These are phyloP conservation scores for Pharnaceum exiguum DNA, from an alignment of 148 eudicot species.

Conservation along the genomic window DNA sequence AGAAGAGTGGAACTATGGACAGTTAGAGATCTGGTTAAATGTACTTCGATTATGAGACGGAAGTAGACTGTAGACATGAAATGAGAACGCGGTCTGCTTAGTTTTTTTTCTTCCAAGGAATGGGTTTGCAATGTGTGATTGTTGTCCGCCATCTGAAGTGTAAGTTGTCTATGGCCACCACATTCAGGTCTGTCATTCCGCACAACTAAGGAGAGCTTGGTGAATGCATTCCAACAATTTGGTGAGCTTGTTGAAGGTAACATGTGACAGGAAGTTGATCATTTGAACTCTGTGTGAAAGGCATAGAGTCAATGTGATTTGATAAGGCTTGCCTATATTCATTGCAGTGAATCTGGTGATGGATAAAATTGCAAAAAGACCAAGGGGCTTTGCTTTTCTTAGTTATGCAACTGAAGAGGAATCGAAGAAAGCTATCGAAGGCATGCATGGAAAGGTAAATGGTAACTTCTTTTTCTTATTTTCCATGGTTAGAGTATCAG, in stretches of 20 bases:
- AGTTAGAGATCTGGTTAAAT: too few species aligned
- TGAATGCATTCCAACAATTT: conserved; percentile 60
- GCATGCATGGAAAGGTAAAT: conserved; percentile 90
- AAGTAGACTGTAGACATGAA: too few species aligned
- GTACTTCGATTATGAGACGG: too few species aligned
- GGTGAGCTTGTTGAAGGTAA: conserved; percentile 75
- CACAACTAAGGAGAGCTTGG: conserved; percentile 63
- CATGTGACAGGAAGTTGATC: background rate
- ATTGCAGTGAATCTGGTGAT: conserved; percentile 74
- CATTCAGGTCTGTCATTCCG: conserved; percentile 77
- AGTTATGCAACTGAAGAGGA: conserved; percentile 73
- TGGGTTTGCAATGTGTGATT: too few species aligned
- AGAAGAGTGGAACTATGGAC: too few species aligned
- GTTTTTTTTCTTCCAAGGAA: too few species aligned
- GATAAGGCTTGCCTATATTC: background rate
- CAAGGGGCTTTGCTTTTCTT: conserved; percentile 85
- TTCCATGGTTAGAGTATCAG: background rate
- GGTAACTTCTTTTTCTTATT: background rate
- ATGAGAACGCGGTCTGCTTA: too few species aligned
- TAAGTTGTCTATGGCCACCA: background rate
- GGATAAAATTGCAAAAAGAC: conserved; percentile 80
- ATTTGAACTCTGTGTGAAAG: background rate
- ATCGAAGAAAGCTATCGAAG: conserved; percentile 70
- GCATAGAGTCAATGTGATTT: too few species aligned
- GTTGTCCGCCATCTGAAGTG: background rate